Evolutionary conservation across 768 basidiomycete species (phyloP), one percentile per base, ranked within the genome.

Genomic region (Tephrocybe sp.): DNA sequence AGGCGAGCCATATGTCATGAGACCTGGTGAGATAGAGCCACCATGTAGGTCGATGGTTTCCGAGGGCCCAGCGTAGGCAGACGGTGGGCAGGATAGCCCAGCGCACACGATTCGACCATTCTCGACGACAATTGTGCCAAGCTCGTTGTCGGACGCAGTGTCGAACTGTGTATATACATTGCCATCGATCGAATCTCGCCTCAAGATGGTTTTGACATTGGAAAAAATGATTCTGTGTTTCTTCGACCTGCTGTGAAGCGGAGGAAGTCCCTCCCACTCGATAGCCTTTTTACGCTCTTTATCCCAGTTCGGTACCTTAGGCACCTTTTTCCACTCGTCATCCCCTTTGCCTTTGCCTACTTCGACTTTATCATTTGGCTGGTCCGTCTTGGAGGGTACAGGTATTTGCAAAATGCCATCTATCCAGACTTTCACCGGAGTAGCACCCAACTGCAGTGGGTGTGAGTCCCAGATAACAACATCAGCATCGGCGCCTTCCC

Each of bases 351-450:
- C 72, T 56, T 71, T 72, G 5, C 74, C 75, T 15, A 73, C 64
- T 19, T 73, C 65, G 15, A 77, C n/a, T n/a, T n/a, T 69, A 47
- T 78, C 69, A 15, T 60, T 57, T n/a, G 65, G 61, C 53, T 70
- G 64, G 3, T 61, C 63, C 1, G 64, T 61, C 50, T 74, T 69
- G 4, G 67, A 57, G 15, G 75, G 74, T n/a, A 69, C 64, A 40
- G 72, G 72, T 43, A 88, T 73, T 58, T 94, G 91, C 3, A 81
- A 62, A 49, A 91, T 82, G 1, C 92, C 92, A 63, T 97, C 93
- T 55, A 94, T 88, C 74, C 84, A 94, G 22, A 89, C 82, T 49
- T 84, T 82, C 11, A 70, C 61, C 0, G 90, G 91, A 0, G 86
- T 89, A 2, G 90, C 84, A 46, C 85, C 88, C 18, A 89, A 68